phyloP scores from a whole-genome alignment of 2,329 filamentous ascomycete genomes.

The Calonectria fujianensis region DNA sequence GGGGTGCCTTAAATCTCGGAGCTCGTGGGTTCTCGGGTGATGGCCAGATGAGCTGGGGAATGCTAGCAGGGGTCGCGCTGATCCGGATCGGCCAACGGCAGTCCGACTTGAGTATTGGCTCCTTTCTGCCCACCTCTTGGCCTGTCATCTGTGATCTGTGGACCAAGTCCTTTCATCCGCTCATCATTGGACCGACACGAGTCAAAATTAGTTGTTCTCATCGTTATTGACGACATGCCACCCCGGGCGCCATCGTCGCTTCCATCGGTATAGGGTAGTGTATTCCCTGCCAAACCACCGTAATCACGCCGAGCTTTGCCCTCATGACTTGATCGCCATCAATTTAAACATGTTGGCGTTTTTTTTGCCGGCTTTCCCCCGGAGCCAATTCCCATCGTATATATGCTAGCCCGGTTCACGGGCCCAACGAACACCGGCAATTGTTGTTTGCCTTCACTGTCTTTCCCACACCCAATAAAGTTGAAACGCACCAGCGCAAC shows the following conservation, averaged over 20 bases:
- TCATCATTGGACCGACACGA: constrained; percentile 44
- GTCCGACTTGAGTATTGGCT: constrained; percentile 31
- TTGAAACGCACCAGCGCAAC: constrained; percentile 5
- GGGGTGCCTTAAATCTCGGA: constrained; percentile 51
- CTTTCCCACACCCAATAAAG: background rate
- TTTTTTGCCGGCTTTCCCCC: background rate
- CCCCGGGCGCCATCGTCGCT: background rate
- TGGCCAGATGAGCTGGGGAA: constrained; percentile 51
- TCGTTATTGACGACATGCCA: background rate
- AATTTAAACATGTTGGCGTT: background rate
- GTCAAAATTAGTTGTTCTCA: background rate
- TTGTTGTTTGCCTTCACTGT: background rate
- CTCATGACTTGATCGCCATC: background rate
- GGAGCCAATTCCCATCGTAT: background rate
- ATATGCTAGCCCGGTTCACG: background rate
- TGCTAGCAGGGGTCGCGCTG: constrained; percentile 54
- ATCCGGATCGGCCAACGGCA: constrained; percentile 52
- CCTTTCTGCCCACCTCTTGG: background rate
- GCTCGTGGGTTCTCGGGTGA: constrained; percentile 54
- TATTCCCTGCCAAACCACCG: background rate
- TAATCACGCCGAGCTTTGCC: constrained; percentile 9
- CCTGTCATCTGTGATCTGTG: constrained; percentile 35
- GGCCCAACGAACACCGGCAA: background rate
- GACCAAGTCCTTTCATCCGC: constrained; percentile 39
- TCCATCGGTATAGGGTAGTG: background rate